Evolutionary conservation across 2,329 filamentous ascomycete genomes (phyloP).

Genomic region (Trichoderma pleuroti): DNA sequence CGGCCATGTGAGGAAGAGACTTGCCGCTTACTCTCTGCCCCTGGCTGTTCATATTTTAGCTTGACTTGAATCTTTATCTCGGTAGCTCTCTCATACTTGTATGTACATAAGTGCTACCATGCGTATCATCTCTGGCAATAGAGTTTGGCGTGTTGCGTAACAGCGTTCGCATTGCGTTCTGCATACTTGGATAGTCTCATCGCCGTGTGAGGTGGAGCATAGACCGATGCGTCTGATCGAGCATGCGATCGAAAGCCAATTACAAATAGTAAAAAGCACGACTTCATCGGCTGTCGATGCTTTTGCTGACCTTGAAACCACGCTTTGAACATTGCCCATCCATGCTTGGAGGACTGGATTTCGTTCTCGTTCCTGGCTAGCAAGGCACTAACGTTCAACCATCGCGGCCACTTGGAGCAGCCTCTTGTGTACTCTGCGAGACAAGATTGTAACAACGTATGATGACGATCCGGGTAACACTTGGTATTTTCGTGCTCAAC

Average conservation of each 20-base stretch:
- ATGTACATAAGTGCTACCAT: constrained; percentile 1
- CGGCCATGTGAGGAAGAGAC: not conserved
- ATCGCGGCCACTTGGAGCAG: not conserved
- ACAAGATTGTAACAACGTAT: not conserved
- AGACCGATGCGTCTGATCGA: not conserved
- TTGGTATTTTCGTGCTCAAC: not conserved
- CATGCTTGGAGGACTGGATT: not conserved
- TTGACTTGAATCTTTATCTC: not conserved
- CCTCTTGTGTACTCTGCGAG: not conserved
- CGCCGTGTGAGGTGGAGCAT: constrained; percentile 4
- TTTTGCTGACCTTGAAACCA: not conserved
- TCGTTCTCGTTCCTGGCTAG: constrained; percentile 15
- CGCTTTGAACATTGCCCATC: not conserved
- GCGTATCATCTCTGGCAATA: constrained; percentile 1
- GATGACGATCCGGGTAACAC: not conserved
- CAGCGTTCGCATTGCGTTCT: constrained; percentile 12
- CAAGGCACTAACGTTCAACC: constrained; percentile 9
- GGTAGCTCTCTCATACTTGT: not conserved
- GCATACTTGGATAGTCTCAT: not conserved
- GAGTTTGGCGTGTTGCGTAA: not conserved
- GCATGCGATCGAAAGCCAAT: not conserved
- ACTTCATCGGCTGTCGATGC: not conserved
- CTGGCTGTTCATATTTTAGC: not conserved
- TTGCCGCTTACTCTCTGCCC: constrained; percentile 3
- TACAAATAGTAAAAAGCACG: not conserved